Percentiles rank a stretch among this genome's conserved stretches.
Evolutionary conservation across 2,329 filamentous ascomycete genomes (phyloP).

Genomic region (Cladorrhinum sp.): DNA sequence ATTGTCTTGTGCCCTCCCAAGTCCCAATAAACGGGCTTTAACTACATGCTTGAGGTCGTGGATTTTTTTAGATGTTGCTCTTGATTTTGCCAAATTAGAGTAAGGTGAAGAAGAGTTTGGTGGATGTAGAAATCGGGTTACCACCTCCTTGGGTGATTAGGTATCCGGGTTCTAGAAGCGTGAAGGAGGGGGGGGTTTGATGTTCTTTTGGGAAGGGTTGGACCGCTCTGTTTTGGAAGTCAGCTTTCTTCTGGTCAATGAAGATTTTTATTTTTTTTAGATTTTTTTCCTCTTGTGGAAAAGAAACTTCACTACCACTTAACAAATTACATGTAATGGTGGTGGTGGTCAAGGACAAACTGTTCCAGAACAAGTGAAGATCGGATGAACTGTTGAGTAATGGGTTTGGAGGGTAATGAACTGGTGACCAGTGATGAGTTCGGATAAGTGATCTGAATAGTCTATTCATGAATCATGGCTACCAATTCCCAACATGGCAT

Average conservation of each 20-base stretch:
- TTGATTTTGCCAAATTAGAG: slow-evolving; percentile 67
- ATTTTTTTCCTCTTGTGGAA: no score
- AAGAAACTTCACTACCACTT: no score
- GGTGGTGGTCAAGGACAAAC: background rate
- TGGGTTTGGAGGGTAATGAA: no score
- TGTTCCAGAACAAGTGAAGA: no score
- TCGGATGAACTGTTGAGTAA: no score
- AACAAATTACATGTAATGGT: no score
- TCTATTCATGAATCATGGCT: no score
- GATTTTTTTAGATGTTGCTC: slow-evolving; percentile 68
- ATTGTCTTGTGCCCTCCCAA: slow-evolving; percentile 79
- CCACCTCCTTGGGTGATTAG: slow-evolving; percentile 64
- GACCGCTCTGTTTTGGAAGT: slow-evolving; percentile 56
- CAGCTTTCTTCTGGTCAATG: slow-evolving; percentile 66
- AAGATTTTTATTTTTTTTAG: no score
- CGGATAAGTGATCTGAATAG: no score
- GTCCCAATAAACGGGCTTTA: slow-evolving; percentile 70
- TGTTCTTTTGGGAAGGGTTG: slow-evolving; percentile 68
- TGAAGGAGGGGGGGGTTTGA: slow-evolving; percentile 72
- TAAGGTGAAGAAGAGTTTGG: slow-evolving; percentile 72
- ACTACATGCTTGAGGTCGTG: slow-evolving; percentile 73
- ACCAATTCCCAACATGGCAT: no score
- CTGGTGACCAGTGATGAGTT: no score
- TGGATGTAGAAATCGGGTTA: slow-evolving; percentile 66
- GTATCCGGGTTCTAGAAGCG: slow-evolving; percentile 71